A percentile compares a stretch with the other conserved stretches of the same genome.
Conservation (phyloP, 1,284 basidiomycete genomes). For the Papiliotrema laurentii region DNA sequence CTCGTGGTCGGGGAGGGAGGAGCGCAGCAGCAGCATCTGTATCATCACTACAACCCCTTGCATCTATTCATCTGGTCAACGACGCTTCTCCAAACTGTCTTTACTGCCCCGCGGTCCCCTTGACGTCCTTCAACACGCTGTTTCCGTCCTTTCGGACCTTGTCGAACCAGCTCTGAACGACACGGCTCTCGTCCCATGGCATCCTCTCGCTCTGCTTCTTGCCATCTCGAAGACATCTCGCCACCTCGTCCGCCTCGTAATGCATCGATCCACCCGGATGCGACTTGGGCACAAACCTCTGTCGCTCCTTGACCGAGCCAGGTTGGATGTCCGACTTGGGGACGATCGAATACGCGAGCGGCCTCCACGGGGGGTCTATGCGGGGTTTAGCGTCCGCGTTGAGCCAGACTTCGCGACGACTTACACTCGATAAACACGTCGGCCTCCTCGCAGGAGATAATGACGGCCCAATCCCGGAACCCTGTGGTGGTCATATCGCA, state of each 20-base stretch:
- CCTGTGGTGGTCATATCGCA: slow-evolving; percentile 31
- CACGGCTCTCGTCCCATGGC: slow-evolving; percentile 68
- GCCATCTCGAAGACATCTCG: slow-evolving; percentile 68
- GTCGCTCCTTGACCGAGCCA: slow-evolving; percentile 18
- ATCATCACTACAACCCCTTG: background rate
- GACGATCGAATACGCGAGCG: slow-evolving; percentile 25
- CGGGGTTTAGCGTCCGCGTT: background rate
- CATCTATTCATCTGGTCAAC: background rate
- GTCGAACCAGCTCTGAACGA: slow-evolving; percentile 77
- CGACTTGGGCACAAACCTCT: slow-evolving; percentile 54
- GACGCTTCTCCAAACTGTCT: background rate
- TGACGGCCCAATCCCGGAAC: slow-evolving; percentile 19
- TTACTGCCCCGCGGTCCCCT: slow-evolving; percentile 24
- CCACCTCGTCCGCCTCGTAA: slow-evolving; percentile 61
- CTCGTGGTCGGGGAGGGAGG: too few species aligned
- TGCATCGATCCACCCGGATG: slow-evolving; percentile 52
- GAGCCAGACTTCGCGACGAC: slow-evolving; percentile 10
- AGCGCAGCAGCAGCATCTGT: too few species aligned
- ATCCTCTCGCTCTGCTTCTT: slow-evolving; percentile 69
- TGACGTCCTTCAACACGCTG: slow-evolving; percentile 32
- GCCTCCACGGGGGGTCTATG: slow-evolving; percentile 32
- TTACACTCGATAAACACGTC: slow-evolving; percentile 36
- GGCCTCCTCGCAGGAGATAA: slow-evolving; percentile 37
- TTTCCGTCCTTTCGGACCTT: slow-evolving; percentile 54
- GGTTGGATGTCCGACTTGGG: slow-evolving; percentile 59